Conservation (phyloP, 2,329 filamentous ascomycete genomes). For the Helminthosporium solani region DNA sequence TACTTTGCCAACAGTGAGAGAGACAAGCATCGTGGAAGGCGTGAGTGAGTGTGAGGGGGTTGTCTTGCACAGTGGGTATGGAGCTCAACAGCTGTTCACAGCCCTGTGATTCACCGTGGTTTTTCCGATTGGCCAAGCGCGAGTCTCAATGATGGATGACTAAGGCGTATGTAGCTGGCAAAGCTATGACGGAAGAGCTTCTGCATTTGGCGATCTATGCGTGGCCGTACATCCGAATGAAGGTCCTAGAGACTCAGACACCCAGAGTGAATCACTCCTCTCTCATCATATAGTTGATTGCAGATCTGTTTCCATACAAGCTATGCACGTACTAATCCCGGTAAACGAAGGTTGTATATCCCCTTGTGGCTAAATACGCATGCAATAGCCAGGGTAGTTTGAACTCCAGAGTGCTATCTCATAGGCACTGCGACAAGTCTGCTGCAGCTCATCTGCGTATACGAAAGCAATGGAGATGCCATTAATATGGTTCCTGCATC, state of each 20-base stretch:
- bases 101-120: conserved; percentile 6
- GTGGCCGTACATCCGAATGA: background rate
- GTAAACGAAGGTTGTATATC: conserved; percentile 15
- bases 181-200: background rate
- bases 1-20: conserved; percentile 97
- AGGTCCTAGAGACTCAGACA: no score
- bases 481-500: background rate
- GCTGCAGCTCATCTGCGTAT: conserved; percentile 13
- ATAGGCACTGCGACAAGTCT: conserved; percentile 3
- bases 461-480: conserved; percentile 7
- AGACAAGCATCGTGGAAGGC: conserved; percentile 76
- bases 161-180: no score
- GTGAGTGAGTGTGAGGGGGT: conserved; percentile 1
- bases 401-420: conserved; percentile 6
- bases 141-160: conserved; percentile 1
- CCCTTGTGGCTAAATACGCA: conserved; percentile 20
- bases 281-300: background rate
- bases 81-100: background rate
- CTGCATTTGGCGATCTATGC: background rate
- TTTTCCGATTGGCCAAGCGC: conserved; percentile 1
- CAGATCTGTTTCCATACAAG: background rate
- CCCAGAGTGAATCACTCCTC: background rate
- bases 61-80: background rate
- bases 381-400: conserved; percentile 6
- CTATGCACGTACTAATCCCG: background rate